These are phyloP conservation scores for Dichotomocladium elegans DNA, from an alignment of 371 early-diverging fungal genomes.

Conservation along the genomic window DNA sequence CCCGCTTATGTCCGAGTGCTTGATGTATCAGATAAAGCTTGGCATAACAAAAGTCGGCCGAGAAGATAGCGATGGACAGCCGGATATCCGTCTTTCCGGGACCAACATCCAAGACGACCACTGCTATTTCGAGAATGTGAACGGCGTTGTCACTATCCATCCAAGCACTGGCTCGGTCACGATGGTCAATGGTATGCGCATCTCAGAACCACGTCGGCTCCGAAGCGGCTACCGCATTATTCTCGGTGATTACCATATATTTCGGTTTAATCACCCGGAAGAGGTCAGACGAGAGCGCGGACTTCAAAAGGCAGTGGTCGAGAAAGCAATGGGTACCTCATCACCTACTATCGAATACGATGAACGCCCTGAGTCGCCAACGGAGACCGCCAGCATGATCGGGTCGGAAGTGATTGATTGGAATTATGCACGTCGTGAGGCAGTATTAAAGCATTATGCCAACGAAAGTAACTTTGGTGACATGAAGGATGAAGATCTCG, in stretches of 20 bases:
- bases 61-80: conserved; percentile 29
- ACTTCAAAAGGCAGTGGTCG: conserved; percentile 13
- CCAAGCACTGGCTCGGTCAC: conserved; percentile 57
- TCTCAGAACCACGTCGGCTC: conserved; percentile 57
- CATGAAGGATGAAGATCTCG: conserved; percentile 57
- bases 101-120: conserved; percentile 67
- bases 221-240: conserved; percentile 78
- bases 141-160: conserved; percentile 60
- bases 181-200: conserved; percentile 78
- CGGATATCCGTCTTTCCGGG: conserved; percentile 73
- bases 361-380: conserved; percentile 57
- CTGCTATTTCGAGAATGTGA: conserved; percentile 70
- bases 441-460: conserved; percentile 49
- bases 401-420: conserved; percentile 66
- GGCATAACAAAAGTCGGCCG: conserved; percentile 75
- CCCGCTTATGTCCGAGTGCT: conserved; percentile 85
- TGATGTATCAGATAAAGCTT: conserved; percentile 80
- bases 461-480: conserved; percentile 43
- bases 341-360: conserved; percentile 12
- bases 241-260: conserved; percentile 79
- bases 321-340: neutral
- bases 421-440: conserved; percentile 78
- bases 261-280: conserved; percentile 83
- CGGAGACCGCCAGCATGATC: conserved; percentile 14
- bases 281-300: conserved; percentile 73